Evolutionary conservation across 2,329 filamentous ascomycete species (phyloP).

Genomic region (Pezicula rhizophila): DNA sequence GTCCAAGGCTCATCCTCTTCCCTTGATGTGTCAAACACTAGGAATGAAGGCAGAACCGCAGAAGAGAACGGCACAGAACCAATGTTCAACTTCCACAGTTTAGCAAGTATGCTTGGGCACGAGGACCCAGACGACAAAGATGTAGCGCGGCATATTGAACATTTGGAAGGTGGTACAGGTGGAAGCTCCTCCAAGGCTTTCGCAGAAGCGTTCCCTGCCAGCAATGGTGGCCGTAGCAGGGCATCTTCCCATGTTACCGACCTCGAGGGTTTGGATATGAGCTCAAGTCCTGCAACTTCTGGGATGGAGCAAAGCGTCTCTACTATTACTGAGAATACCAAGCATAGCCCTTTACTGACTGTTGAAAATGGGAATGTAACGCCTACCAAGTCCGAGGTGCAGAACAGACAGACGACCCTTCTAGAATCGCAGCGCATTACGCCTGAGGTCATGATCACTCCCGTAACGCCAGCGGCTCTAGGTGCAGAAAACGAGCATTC

Average conservation of each 20-base stretch:
- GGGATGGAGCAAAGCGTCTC: slow-evolving; percentile 20
- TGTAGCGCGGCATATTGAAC: slow-evolving; percentile 20
- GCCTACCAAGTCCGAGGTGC: background rate
- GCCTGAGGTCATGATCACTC: slow-evolving; percentile 23
- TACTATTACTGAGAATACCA: slow-evolving; percentile 17
- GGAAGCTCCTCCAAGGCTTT: background rate
- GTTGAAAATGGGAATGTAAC: background rate
- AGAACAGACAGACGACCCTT: slow-evolving; percentile 6
- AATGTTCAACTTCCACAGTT: slow-evolving; percentile 85
- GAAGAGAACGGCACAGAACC: slow-evolving; percentile 51
- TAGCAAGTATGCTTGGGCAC: slow-evolving; percentile 76
- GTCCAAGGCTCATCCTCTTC: slow-evolving; percentile 35
- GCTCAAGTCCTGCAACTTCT: slow-evolving; percentile 7
- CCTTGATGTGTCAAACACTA: slow-evolving; percentile 45
- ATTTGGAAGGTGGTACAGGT: slow-evolving; percentile 13
- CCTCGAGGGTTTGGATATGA: background rate
- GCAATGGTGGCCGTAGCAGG: background rate
- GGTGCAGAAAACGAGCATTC: slow-evolving; percentile 14
- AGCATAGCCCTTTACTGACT: background rate
- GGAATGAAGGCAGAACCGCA: slow-evolving; percentile 38
- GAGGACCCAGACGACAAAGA: slow-evolving; percentile 38
- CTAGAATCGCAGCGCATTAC: slow-evolving; percentile 13
- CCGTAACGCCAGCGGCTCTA: slow-evolving; percentile 19
- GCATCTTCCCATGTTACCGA: background rate
- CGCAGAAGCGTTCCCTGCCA: background rate